Evolutionary conservation across 2,329 filamentous ascomycete species (phyloP).

Genomic region (Botrytis sinoallii): DNA sequence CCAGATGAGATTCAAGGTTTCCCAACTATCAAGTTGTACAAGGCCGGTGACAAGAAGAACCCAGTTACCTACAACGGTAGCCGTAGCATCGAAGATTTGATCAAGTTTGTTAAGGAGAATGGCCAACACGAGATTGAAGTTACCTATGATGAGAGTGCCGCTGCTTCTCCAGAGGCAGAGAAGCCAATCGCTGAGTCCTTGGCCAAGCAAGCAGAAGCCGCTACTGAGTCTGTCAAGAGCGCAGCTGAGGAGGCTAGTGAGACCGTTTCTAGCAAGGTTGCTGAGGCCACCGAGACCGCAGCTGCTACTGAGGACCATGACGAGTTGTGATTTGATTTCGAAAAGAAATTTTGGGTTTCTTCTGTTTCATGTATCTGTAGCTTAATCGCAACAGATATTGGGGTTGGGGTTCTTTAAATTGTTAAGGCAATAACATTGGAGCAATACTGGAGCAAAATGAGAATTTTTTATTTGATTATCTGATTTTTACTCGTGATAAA

Average conservation of each 20-base stretch:
- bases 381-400: not conserved
- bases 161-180: slow-evolving; percentile 45
- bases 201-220: slow-evolving; percentile 41
- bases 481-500: not conserved
- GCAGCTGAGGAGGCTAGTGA: slow-evolving; percentile 50
- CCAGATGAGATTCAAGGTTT: slow-evolving; percentile 96
- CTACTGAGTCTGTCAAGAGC: slow-evolving; percentile 38
- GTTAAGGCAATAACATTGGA: slow-evolving; percentile 6
- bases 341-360: slow-evolving; percentile 23
- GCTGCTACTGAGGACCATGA: slow-evolving; percentile 53
- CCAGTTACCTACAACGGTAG: slow-evolving; percentile 85
- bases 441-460: slow-evolving; percentile 1
- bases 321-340: slow-evolving; percentile 61
- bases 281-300: slow-evolving; percentile 45
- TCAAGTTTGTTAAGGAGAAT: slow-evolving; percentile 90
- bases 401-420: not conserved
- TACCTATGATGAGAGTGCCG: slow-evolving; percentile 51
- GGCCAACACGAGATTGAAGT: slow-evolving; percentile 82
- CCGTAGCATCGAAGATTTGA: slow-evolving; percentile 87
- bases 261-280: slow-evolving; percentile 46
- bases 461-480: not conserved
- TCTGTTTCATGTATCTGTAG: slow-evolving; percentile 31
- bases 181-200: slow-evolving; percentile 40
- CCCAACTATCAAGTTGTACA: slow-evolving; percentile 98
- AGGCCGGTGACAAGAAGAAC: slow-evolving; percentile 80